Conservation (phyloP, 805 yeast genomes). For the Hermanozyma aechmeae region DNA sequence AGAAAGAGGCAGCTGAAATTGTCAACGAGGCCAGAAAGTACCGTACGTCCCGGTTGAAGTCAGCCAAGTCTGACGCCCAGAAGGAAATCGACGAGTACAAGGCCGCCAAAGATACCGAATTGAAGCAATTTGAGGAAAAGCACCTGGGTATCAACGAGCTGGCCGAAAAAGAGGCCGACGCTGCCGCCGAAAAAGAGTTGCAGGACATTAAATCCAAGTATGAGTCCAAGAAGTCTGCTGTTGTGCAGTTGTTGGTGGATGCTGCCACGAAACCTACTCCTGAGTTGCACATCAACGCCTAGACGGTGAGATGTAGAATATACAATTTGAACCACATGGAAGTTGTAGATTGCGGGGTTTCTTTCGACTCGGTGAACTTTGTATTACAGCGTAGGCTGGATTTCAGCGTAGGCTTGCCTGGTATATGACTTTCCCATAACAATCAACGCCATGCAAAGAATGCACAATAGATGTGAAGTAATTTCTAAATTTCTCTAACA, state of each 20-base stretch:
- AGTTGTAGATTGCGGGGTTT: too few species aligned
- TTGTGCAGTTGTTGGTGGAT: conserved; percentile 67
- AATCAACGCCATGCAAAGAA: too few species aligned
- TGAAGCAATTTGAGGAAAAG: conserved; percentile 60
- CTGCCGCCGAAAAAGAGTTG: conserved; percentile 61
- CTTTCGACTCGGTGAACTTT: too few species aligned
- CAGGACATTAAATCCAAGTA: conserved; percentile 59
- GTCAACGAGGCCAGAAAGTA: conserved; percentile 85
- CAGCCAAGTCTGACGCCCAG: conserved; percentile 90
- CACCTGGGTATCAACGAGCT: conserved; percentile 69
- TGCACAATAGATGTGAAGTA: too few species aligned
- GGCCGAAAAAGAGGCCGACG: conserved; percentile 73
- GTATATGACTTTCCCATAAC: too few species aligned
- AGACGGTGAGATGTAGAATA: too few species aligned
- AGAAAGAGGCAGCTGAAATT: conserved; percentile 93
- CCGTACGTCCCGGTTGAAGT: conserved; percentile 82
- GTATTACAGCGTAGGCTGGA: too few species aligned
- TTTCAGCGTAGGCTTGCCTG: too few species aligned
- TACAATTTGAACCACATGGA: too few species aligned
- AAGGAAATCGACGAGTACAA: conserved; percentile 83
- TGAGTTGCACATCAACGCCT: conserved; percentile 74
- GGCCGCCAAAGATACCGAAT: conserved; percentile 72
- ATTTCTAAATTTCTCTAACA: too few species aligned
- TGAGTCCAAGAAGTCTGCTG: conserved; percentile 51
- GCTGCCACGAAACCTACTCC: conserved; percentile 77